A percentile compares a stretch with the other conserved stretches of the same genome.
These are phyloP conservation scores for Phytophthora ramorum DNA, from an alignment of 352 stramenopile species.

Conservation along the genomic window DNA sequence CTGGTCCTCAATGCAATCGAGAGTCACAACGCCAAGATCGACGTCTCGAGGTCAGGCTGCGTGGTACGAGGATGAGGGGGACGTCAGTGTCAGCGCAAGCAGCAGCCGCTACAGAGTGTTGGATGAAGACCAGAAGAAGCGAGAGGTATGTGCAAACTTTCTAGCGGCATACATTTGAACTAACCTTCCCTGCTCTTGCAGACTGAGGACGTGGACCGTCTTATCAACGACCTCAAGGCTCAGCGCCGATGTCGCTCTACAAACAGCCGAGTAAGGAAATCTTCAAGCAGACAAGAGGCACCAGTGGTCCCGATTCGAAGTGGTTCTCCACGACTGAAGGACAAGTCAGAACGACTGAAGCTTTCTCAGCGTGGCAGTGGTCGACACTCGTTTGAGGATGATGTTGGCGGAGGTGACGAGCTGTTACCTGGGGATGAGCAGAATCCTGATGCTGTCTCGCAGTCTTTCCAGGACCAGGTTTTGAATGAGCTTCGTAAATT, in stretches of 20 bases:
- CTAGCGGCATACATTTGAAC: background rate
- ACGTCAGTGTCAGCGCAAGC: constrained; percentile 11
- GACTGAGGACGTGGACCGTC: constrained; percentile 49
- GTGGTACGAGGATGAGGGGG: constrained; percentile 19
- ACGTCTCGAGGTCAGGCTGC: constrained; percentile 3
- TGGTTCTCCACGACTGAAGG: constrained; percentile 7
- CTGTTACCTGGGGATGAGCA: constrained; percentile 1
- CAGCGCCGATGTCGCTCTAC: constrained; percentile 19
- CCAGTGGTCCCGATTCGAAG: constrained; percentile 14
- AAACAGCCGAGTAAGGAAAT: constrained; percentile 1
- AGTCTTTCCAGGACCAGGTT: constrained; percentile 56
- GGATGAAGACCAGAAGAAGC: constrained; percentile 42
- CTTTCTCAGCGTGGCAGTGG: constrained; percentile 1
- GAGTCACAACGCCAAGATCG: constrained; percentile 19
- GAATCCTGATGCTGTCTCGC: constrained; percentile 8
- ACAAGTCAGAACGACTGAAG: constrained; percentile 2
- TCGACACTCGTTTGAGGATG: constrained; percentile 12
- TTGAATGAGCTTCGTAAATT: constrained; percentile 58
- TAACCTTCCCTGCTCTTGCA: constrained; percentile 14
- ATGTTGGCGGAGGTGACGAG: constrained; percentile 17
- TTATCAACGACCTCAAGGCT: constrained; percentile 49
- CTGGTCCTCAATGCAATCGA: constrained; percentile 22
- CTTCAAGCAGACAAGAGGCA: constrained; percentile 15
- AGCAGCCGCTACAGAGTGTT: constrained; percentile 50
- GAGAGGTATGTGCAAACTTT: constrained; percentile 33